Base-by-base conservation (phyloP, 169 alveolate species). In the Eimeria praecox region DNA sequence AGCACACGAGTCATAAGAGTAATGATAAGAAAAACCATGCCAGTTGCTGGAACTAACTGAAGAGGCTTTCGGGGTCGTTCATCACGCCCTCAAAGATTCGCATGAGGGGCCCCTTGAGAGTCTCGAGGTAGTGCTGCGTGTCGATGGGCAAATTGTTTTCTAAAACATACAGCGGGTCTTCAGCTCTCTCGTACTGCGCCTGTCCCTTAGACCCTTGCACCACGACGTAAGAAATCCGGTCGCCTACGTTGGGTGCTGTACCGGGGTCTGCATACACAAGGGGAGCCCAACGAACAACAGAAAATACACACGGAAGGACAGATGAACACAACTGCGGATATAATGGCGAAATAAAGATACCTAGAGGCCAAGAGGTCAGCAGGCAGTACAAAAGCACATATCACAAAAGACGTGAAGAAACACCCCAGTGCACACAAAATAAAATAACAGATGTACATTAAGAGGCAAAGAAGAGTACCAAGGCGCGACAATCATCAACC, bases 91-190 rank as follows among this genome's bases (percentile, higher is more conserved):
- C 97, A 66, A 96, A 96, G 82, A 96, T 96, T 40, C 97, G 97
- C 54, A 95, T 66, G 6, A 96, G 96, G 40, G 86, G 96, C 46
- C 82, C 92, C 66, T 92, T 85, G 71, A 99, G 99, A 85, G 98
- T 97, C 90, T 99, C 99, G 64, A 99, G 97, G 98, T 99, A 99
- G 96, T 99, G 99, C 95, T 98, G 99, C 62, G 99, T 98, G 97
- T 99, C 99, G 38, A 99, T 98, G 9, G 99, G 99, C 49, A 99
- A 96, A 97, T 99, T 99, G 94, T 99, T 97, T 95, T 99, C 99
- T 73, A 99, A 97, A 14, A 99, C 99, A 97, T 98, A 99, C 49
- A 99, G 97, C 75, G 99, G 99, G 96, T 99, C 99, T 97, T 99
- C 99, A 42, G 99, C 99, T 90, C 99, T 97, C 97, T 99, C 99